A percentile compares a stretch with the other conserved stretches of the same genome.
Evolutionary conservation across 495 filamentous ascomycete species (phyloP).

Genomic region (Daldinia caldariorum): DNA sequence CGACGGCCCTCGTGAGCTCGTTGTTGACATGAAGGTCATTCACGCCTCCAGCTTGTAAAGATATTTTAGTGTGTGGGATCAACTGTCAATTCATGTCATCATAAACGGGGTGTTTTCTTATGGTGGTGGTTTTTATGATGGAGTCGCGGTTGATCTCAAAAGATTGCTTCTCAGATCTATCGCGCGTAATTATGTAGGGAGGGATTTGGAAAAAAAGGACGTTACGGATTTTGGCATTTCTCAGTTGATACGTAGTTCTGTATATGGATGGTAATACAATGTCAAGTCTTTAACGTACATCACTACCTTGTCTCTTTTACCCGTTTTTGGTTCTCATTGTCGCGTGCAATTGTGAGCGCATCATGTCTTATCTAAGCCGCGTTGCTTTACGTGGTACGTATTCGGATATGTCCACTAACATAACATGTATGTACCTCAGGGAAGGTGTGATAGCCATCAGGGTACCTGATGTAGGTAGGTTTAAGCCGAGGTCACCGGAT

Average conservation of each 20-base stretch:
- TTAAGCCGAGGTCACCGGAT: slow-evolving; percentile 2
- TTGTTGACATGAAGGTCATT: slow-evolving; percentile 98
- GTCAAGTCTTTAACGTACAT: slow-evolving; percentile 40
- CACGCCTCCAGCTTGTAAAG: slow-evolving; percentile 71
- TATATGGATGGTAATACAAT: slow-evolving; percentile 50
- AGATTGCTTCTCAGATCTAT: slow-evolving; percentile 43
- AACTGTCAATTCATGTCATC: slow-evolving; percentile 38
- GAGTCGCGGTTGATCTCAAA: slow-evolving; percentile 46
- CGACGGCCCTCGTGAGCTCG: slow-evolving; percentile 92
- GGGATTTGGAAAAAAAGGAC: slow-evolving; percentile 46
- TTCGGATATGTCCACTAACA: too few relatives aligned
- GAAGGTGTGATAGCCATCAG: not conserved
- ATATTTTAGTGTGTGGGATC: slow-evolving; percentile 37
- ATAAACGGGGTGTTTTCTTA: slow-evolving; percentile 30
- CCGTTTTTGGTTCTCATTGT: too few relatives aligned
- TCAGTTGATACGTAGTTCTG: slow-evolving; percentile 45
- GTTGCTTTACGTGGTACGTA: too few relatives aligned
- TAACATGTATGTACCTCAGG: not conserved
- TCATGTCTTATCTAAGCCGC: too few relatives aligned
- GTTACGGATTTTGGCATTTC: slow-evolving; percentile 46
- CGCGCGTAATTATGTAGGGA: slow-evolving; percentile 44
- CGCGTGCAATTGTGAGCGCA: too few relatives aligned
- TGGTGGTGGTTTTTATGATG: slow-evolving; percentile 41
- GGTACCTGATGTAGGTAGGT: not conserved
- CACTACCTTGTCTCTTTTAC: too few relatives aligned